A percentile compares a stretch with the other conserved stretches of the same genome.
Conservation (phyloP, 2,329 filamentous ascomycete species). For the Colletotrichum coccodes region DNA sequence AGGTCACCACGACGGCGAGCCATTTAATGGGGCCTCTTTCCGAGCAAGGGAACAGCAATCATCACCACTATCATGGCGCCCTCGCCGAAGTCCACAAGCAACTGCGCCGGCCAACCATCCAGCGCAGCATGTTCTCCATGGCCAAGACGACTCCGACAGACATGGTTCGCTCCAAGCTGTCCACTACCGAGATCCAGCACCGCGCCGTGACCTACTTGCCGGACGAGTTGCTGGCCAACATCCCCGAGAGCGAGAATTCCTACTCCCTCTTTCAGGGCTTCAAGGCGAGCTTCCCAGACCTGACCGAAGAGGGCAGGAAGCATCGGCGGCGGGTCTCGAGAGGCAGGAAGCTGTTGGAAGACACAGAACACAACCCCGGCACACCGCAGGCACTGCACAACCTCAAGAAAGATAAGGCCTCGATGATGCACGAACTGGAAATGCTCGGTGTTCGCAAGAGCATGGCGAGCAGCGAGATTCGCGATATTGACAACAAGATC, state of each 20-base stretch:
- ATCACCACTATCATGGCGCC: conserved; percentile 82
- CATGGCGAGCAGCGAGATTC: conserved; percentile 96
- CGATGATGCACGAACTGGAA: conserved; percentile 86
- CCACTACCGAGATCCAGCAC: conserved; percentile 91
- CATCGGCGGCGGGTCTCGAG: conserved; percentile 77
- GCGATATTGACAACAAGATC: conserved; percentile 97
- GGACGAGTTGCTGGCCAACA: conserved; percentile 89
- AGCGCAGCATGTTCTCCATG: conserved; percentile 91
- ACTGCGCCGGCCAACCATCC: conserved; percentile 82
- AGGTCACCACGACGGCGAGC: conserved; percentile 92
- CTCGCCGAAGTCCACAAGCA: conserved; percentile 92
- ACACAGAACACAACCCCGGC: conserved; percentile 64
- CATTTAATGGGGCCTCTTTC: conserved; percentile 81
- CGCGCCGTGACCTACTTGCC: conserved; percentile 88
- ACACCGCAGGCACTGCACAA: conserved; percentile 75
- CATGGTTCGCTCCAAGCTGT: conserved; percentile 90
- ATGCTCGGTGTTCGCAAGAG: conserved; percentile 94
- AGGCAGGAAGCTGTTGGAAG: conserved; percentile 79
- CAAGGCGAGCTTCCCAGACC: conserved; percentile 83
- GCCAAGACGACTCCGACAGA: conserved; percentile 93
- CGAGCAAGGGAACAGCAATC: conserved; percentile 57
- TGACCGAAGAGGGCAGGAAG: conserved; percentile 76
- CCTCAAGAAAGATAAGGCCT: conserved; percentile 82
- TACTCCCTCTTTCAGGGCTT: conserved; percentile 98
- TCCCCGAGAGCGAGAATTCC: conserved; percentile 84